Conservation (phyloP, 139 green algal species). For the Deuterostichococcus epilithicus region DNA sequence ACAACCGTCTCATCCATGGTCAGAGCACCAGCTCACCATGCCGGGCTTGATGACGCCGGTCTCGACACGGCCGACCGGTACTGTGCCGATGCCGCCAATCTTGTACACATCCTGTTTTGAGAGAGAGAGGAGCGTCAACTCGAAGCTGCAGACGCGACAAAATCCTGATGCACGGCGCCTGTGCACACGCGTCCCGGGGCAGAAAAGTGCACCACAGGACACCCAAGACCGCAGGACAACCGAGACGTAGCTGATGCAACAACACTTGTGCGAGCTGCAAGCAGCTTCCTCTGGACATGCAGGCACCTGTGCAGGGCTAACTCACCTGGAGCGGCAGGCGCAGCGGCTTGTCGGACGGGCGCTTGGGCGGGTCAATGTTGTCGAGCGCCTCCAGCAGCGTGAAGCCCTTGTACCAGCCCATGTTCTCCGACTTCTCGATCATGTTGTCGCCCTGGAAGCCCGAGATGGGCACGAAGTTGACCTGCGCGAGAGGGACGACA, state of each 20-base stretch:
- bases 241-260: too few relatives aligned
- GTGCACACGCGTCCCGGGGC: too few relatives aligned
- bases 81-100: constrained; percentile 98
- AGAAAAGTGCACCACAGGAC: too few relatives aligned
- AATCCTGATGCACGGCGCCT: too few relatives aligned
- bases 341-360: constrained; percentile 79
- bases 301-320: too few relatives aligned
- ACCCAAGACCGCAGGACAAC: too few relatives aligned
- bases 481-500: constrained; percentile 18
- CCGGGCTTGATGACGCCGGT: constrained; percentile 92
- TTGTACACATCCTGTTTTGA: constrained; percentile 86
- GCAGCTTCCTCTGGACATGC: too few relatives aligned
- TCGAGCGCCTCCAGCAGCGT: constrained; percentile 89
- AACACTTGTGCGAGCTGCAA: too few relatives aligned
- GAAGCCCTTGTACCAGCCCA: constrained; percentile 91
- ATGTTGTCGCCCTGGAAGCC: constrained; percentile 99
- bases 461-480: constrained; percentile 97
- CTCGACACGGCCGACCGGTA: constrained; percentile 97
- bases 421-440: constrained; percentile 91
- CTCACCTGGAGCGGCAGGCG: constrained; percentile 78
- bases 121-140: not conserved
- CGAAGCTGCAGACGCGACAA: too few relatives aligned
- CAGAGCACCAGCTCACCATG: constrained; percentile 89
- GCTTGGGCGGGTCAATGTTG: constrained; percentile 79
- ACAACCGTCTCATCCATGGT: too few relatives aligned